Evolutionary conservation across 306 rosid species (phyloP), one percentile per base, ranked within the genome.

Genomic region (Hippophae gyantsensis): DNA sequence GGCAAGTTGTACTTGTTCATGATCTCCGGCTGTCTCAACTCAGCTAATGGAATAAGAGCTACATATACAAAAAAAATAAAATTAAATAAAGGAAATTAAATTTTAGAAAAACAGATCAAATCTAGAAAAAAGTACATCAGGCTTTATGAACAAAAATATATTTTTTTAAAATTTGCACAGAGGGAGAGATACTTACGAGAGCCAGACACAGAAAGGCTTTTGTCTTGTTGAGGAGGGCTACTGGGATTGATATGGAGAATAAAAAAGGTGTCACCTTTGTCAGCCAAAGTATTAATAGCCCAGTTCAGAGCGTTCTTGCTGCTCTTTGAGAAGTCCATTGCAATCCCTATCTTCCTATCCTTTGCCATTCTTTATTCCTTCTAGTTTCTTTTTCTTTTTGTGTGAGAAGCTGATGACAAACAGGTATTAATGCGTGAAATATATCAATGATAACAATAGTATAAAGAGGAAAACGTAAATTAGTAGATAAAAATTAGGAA

Each of bases 271-370:
- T 92, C 93, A 41, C 89, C 96, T 56, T 87, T 85, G 64, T 85
- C 86, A 12, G 85, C 95, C 72, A 92, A 65, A 57, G 85, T 92
- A 10, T 74, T 83, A 8, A 92, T 59, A 2, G 96, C 89, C 98
- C 96, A 92, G 74, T 71, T 65, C 2, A 92, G 82, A 69, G 95
- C 96, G 76, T 78, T 78, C 64, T 83, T 92, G 82, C 96, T 87
- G 77, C 84, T 83, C 73, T 64, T 67, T 3, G 96, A 87, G 73
- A 85, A 90, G 60, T 87, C 98, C 65, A 87, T 52, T 56, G 96
- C 98, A 32, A 92, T 89, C 0, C 96, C 98, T 14, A 92, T 50
- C 55, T 60, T 83, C 70, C 89, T 76, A 70, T 85, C 95, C 73
- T 81, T 82, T 10, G 7, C 92, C 98, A 92, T 92, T 73, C 63